phyloP scores from a whole-genome alignment of 768 basidiomycete genomes.

The Leccinum imitatum region DNA sequence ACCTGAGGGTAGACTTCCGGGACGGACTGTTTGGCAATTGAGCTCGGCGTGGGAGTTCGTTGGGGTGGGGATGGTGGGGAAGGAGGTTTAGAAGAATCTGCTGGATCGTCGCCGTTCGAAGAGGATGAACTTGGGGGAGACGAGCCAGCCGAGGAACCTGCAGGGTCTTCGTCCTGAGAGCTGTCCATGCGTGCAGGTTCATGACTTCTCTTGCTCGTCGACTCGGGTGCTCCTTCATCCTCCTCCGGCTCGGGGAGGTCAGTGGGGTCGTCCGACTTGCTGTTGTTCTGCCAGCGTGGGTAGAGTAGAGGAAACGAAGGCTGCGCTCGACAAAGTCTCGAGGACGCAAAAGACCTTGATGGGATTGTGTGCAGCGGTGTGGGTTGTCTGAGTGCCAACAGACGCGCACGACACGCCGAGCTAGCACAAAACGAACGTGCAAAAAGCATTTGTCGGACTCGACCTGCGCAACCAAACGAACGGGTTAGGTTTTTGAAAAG shows the following conservation, averaged over 20 bases:
- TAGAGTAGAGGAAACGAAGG: slow-evolving; percentile 32
- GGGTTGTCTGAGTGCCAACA: slow-evolving; percentile 10
- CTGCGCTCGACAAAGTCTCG: slow-evolving; percentile 22
- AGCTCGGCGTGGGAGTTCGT: slow-evolving; percentile 39
- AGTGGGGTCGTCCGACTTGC: slow-evolving; percentile 28
- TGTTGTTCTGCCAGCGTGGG: slow-evolving; percentile 41
- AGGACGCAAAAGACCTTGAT: slow-evolving; percentile 30
- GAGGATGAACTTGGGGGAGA: slow-evolving; percentile 32
- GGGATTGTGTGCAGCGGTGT: slow-evolving; percentile 10
- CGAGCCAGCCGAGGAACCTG: slow-evolving; percentile 33
- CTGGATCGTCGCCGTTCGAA: slow-evolving; percentile 36
- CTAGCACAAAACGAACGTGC: slow-evolving; percentile 19
- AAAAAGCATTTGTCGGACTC: slow-evolving; percentile 22
- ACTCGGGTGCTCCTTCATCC: slow-evolving; percentile 27
- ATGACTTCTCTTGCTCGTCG: slow-evolving; percentile 12
- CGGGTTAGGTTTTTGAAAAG: neutral
- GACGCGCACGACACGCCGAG: slow-evolving; percentile 12
- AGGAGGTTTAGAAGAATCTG: slow-evolving; percentile 29
- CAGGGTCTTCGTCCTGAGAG: slow-evolving; percentile 32
- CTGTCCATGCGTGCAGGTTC: slow-evolving; percentile 24
- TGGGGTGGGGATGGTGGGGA: slow-evolving; percentile 38
- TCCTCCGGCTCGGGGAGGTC: slow-evolving; percentile 26
- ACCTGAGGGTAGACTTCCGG: slow-evolving; percentile 93
- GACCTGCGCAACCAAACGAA: slow-evolving; percentile 18
- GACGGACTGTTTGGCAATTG: slow-evolving; percentile 83